These are phyloP conservation scores for Boletellus ananas DNA, from an alignment of 768 basidiomycete genomes.

Conservation along the genomic window DNA sequence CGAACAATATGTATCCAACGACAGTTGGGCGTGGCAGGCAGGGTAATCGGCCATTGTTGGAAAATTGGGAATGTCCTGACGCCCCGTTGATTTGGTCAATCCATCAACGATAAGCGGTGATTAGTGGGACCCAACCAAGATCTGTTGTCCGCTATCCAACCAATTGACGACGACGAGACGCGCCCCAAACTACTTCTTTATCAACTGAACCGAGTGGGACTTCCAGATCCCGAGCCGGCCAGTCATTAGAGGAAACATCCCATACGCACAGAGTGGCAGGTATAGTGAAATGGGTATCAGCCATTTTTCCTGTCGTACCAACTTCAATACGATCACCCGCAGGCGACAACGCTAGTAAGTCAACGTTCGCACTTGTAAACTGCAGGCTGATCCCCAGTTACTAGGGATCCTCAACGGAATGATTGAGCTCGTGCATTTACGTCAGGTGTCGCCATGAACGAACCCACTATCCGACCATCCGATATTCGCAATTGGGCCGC, in stretches of 20 bases:
- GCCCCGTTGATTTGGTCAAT: not conserved
- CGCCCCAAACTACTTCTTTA: not conserved
- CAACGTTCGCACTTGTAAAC: not conserved
- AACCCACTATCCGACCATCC: slow-evolving; percentile 2
- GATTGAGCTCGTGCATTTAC: not conserved
- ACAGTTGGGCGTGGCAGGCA: not conserved
- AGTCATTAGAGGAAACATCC: not conserved
- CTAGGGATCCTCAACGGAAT: not conserved
- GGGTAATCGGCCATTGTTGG: not conserved
- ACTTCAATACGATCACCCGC: not conserved
- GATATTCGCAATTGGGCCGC: not conserved
- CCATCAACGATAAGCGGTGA: not conserved
- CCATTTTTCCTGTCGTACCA: not conserved
- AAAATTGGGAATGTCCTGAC: not conserved
- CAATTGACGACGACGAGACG: not conserved
- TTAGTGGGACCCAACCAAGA: slow-evolving; percentile 2
- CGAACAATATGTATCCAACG: slow-evolving; percentile 1
- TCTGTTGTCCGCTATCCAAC: not conserved
- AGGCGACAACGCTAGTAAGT: not conserved
- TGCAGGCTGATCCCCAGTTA: not conserved
- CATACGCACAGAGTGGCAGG: not conserved
- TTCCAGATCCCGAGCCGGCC: not conserved
- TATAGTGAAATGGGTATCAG: not conserved
- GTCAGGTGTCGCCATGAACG: not conserved
- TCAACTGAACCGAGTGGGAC: not conserved